Evolutionary conservation across 306 rosid species (phyloP), one percentile per base, ranked within the genome.

Genomic region (Leucaena leucocephala): DNA sequence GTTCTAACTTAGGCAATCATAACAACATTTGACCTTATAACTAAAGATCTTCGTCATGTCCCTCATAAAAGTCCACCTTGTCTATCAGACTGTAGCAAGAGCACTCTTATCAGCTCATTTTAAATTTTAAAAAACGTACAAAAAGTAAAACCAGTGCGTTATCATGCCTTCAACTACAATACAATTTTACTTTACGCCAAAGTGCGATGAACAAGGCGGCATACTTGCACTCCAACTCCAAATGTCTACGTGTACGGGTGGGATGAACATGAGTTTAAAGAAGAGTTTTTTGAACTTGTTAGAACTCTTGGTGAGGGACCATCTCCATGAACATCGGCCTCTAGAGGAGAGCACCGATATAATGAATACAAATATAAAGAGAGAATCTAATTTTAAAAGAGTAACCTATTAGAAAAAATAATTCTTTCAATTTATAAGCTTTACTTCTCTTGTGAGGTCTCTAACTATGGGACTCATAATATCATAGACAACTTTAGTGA

Each of bases 1-100:
- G 14, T 68, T 34, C 17, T 35, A 49, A 57, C 78, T 66, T 14
- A 75, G 21, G 68, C 76, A 82, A 85, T 80, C 80, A 82, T 82
- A 21, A 49, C 67, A 49, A 7, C 43, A 70, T 42, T 81, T 85
- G 88, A 81, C 81, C 78, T 81, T 61, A 22, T 50, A 72, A 66
- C 77, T 68, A 76, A 48, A 77, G 69, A 72, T 72, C 52, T 80
- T 76, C 77, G 40, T 84, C 55, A 66, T 76, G 84, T 27, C 39
- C 72, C 80, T 36, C 82, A 12, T 49, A 80, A 43, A 68, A 81
- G 75, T 72, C 74, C 74, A 48, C 33, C 33, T 36, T 76, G 39
- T 79, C 42, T 65, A 72, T 38, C 68, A 65, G 15, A 35, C 52
- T 46, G 3, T 9, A 63, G 58, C 81, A 59, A 83, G 39, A 38